Conservation (phyloP, 306 rosid genomes). For the Vigna angularis region DNA sequence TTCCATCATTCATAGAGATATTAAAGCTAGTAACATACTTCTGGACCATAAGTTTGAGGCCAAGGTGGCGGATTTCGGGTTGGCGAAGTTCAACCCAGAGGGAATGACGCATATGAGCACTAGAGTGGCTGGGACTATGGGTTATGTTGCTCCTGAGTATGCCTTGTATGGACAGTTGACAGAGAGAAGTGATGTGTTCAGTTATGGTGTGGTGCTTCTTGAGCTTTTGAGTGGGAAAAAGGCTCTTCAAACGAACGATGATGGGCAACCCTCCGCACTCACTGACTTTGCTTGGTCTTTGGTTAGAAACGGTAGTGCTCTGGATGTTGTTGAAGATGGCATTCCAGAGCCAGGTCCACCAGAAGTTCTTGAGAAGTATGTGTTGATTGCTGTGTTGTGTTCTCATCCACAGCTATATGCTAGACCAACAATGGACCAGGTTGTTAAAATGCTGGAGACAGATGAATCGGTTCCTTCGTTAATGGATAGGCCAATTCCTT, state of each 20-base stretch:
- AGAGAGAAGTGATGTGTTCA: conserved; percentile 88
- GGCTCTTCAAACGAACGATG: conserved; percentile 64
- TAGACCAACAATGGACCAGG: conserved; percentile 98
- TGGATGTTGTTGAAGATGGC: conserved; percentile 82
- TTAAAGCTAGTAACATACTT: conserved; percentile 90
- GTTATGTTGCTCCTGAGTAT: conserved; percentile 97
- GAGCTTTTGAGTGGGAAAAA: conserved; percentile 96
- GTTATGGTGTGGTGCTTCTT: conserved; percentile 88
- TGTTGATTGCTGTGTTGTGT: conserved; percentile 82
- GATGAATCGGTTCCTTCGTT: conserved; percentile 78
- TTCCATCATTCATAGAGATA: conserved; percentile 89
- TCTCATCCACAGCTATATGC: conserved; percentile 95
- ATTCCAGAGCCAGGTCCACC: conserved; percentile 73
- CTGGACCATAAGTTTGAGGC: conserved; percentile 84
- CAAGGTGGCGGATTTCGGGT: conserved; percentile 92
- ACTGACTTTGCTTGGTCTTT: conserved; percentile 93
- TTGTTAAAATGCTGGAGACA: conserved; percentile 91
- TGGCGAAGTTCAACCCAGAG: conserved; percentile 89
- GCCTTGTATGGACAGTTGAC: conserved; percentile 95
- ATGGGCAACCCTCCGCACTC: conserved; percentile 67
- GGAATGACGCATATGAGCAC: conserved; percentile 97
- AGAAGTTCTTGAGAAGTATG: conserved; percentile 81
- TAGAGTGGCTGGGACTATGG: conserved; percentile 96
- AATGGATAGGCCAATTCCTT: conserved; percentile 79
- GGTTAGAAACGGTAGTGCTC: conserved; percentile 67